A percentile compares a stretch with the other conserved stretches of the same genome.
These are phyloP conservation scores for Boletus rubropictus DNA, from an alignment of 768 basidiomycete species.

Conservation along the genomic window DNA sequence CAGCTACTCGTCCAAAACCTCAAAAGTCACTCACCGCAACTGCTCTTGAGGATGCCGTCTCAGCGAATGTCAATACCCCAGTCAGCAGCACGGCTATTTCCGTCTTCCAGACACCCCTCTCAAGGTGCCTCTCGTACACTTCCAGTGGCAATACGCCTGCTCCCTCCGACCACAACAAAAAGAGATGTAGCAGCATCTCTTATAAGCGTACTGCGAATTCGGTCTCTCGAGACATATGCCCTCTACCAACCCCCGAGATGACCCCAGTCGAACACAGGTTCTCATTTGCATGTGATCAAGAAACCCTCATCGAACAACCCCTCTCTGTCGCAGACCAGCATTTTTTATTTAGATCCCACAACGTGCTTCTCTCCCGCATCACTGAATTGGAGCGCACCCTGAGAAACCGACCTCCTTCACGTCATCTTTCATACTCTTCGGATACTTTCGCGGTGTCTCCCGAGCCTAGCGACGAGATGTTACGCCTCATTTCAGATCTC, in stretches of 20 bases:
- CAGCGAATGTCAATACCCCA: constrained; percentile 10
- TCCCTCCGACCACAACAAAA: constrained; percentile 29
- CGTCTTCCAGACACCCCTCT: constrained; percentile 12
- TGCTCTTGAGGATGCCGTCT: constrained; percentile 21
- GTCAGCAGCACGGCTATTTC: background rate
- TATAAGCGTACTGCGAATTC: constrained; percentile 52
- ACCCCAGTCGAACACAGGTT: constrained; percentile 55
- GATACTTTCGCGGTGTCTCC: constrained; percentile 32
- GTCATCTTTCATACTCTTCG: constrained; percentile 48
- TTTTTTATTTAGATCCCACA: constrained; percentile 83
- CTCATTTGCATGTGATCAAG: constrained; percentile 28
- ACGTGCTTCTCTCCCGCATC: constrained; percentile 75
- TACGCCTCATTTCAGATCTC: constrained; percentile 67
- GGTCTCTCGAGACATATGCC: constrained; percentile 34
- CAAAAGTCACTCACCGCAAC: constrained; percentile 29
- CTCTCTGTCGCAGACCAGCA: constrained; percentile 73
- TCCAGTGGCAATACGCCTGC: constrained; percentile 21
- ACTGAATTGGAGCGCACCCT: constrained; percentile 71
- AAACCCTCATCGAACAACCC: constrained; percentile 34
- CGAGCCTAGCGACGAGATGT: constrained; percentile 73
- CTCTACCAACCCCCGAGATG: constrained; percentile 68
- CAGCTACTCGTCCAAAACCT: constrained; percentile 40
- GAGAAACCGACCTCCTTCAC: constrained; percentile 42
- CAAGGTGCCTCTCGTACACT: constrained; percentile 25
- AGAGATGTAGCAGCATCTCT: constrained; percentile 65